A percentile compares a stretch with the other conserved stretches of the same genome.
Conservation (phyloP, 257 asterid genomes). For the Primulina huaijiensis region DNA sequence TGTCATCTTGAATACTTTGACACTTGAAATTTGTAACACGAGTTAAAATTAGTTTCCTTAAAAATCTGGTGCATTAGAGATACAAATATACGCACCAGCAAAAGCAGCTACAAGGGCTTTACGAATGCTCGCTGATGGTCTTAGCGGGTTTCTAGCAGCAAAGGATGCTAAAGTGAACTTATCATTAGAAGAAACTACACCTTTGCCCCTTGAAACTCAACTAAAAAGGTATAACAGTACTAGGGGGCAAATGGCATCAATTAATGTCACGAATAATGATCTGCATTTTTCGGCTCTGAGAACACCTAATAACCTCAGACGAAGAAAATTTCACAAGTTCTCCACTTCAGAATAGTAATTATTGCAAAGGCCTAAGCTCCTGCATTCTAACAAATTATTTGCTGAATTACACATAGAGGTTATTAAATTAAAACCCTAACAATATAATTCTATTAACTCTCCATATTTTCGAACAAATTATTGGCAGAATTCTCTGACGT, state of each 20-base stretch:
- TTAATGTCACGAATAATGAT: slow-evolving; percentile 1
- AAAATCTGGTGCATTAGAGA: too few relatives aligned
- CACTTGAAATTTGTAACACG: too few relatives aligned
- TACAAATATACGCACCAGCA: too few relatives aligned
- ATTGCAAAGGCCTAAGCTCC: slow-evolving; percentile 9
- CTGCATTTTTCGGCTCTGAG: slow-evolving; percentile 7
- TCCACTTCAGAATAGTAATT: not conserved
- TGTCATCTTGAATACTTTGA: too few relatives aligned
- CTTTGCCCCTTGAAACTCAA: too few relatives aligned
- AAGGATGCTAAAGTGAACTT: too few relatives aligned
- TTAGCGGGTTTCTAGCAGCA: too few relatives aligned
- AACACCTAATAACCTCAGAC: slow-evolving; percentile 6
- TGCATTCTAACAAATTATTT: slow-evolving; percentile 13
- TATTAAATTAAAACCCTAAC: not conserved
- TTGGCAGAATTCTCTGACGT: not conserved
- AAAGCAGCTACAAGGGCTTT: too few relatives aligned
- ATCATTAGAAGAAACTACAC: too few relatives aligned
- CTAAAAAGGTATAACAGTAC: slow-evolving; percentile 1
- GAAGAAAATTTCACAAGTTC: slow-evolving; percentile 8
- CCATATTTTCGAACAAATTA: not conserved
- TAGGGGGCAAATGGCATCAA: slow-evolving; percentile 12
- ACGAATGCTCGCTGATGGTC: too few relatives aligned
- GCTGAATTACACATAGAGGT: slow-evolving; percentile 3
- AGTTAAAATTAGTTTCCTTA: too few relatives aligned
- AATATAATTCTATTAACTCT: not conserved